These are phyloP conservation scores for Cyathus striatus DNA, from an alignment of 768 basidiomycete species.

Conservation along the genomic window DNA sequence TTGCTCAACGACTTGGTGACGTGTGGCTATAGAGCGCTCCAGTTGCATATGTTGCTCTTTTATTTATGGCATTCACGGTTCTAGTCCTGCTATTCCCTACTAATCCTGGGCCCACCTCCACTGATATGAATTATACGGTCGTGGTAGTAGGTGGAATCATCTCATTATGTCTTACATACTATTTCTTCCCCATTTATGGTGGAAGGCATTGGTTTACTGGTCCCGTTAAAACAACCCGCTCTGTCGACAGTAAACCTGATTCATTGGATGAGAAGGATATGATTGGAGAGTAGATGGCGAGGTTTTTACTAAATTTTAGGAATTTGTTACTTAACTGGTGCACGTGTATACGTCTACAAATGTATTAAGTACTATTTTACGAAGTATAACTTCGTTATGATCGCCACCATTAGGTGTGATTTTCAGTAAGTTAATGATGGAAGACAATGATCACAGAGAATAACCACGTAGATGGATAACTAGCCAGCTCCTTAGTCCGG, in stretches of 20 bases:
- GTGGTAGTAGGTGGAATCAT: not conserved
- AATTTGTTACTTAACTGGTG: too few relatives aligned
- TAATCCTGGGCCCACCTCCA: not conserved
- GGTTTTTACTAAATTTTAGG: too few relatives aligned
- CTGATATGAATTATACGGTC: not conserved
- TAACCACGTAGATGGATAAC: too few relatives aligned
- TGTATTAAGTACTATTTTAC: too few relatives aligned
- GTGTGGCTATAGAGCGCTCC: not conserved
- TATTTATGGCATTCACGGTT: not conserved
- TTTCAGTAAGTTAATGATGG: too few relatives aligned
- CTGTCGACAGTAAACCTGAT: not conserved
- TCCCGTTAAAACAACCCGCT: not conserved
- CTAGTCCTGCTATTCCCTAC: not conserved
- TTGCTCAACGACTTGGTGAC: not conserved
- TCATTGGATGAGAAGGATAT: not conserved
- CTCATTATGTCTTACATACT: not conserved
- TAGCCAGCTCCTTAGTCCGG: too few relatives aligned
- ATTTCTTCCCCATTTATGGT: not conserved
- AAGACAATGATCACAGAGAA: too few relatives aligned
- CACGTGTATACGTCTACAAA: too few relatives aligned
- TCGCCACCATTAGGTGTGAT: too few relatives aligned
- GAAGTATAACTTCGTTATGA: too few relatives aligned
- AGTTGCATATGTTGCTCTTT: not conserved
- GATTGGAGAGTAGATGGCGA: not conserved
- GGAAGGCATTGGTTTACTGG: not conserved